phyloP scores from a whole-genome alignment of 345 rosid genomes.

The Turnera subulata region DNA sequence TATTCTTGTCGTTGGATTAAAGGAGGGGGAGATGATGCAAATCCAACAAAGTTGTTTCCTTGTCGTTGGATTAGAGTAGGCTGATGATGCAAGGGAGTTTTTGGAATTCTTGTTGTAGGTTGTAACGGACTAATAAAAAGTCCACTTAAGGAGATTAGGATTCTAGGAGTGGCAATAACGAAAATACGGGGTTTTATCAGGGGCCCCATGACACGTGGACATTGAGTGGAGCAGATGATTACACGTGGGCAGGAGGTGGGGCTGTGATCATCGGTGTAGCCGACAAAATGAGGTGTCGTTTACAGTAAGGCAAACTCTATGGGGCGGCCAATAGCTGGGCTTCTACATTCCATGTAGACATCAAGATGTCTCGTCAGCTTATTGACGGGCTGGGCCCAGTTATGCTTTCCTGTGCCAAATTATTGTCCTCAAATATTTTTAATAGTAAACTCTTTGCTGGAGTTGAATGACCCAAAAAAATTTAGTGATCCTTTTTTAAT shows the following conservation, averaged over 20 bases:
- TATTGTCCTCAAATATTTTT: too few species aligned
- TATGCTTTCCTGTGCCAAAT: too few species aligned
- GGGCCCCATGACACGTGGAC: conserved; percentile 32
- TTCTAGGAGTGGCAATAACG: neutral
- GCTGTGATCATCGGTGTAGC: conserved; percentile 11
- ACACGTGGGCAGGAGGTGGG: conserved; percentile 27
- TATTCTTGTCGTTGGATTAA: conserved; percentile 18
- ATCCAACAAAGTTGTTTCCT: too few species aligned
- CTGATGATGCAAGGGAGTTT: too few species aligned
- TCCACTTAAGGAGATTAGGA: neutral
- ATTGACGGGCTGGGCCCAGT: neutral
- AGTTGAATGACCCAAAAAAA: too few species aligned
- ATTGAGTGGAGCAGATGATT: conserved; percentile 10
- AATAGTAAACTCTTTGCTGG: too few species aligned
- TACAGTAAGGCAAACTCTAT: neutral
- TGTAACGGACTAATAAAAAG: too few species aligned
- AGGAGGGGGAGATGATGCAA: too few species aligned
- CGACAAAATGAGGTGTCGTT: conserved; percentile 32
- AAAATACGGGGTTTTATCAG: too few species aligned
- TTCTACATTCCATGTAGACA: conserved; percentile 22
- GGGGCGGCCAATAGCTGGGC: conserved; percentile 28
- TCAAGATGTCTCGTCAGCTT: conserved; percentile 11
- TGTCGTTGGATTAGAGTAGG: conserved; percentile 20
- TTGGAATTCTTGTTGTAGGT: neutral
- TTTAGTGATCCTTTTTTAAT: too few species aligned